phyloP scores from a whole-genome alignment of 192 early-diverging fungal species.

The Podila verticillata region DNA sequence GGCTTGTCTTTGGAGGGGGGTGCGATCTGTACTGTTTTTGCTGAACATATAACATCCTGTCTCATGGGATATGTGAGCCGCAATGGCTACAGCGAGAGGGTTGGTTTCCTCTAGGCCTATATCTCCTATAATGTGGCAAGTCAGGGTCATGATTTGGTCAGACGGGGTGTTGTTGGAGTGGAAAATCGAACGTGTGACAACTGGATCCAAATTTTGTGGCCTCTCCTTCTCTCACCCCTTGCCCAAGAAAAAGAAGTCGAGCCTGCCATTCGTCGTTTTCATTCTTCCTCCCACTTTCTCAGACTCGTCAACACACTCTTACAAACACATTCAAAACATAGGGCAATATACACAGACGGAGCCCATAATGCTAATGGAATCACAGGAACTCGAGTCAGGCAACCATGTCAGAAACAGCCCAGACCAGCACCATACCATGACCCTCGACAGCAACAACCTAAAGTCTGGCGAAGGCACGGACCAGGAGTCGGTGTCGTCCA shows the following conservation, averaged over 20 bases:
- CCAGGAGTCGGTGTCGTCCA: neutral
- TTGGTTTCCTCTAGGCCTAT: too few relatives aligned
- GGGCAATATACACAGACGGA: neutral
- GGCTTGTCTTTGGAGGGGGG: too few relatives aligned
- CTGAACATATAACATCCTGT: too few relatives aligned
- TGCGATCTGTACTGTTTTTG: too few relatives aligned
- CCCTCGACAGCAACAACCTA: neutral
- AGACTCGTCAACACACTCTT: neutral
- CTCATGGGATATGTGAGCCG: too few relatives aligned
- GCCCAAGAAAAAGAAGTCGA: too few relatives aligned
- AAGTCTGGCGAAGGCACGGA: neutral
- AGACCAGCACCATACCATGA: neutral
- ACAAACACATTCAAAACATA: neutral
- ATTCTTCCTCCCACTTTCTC: neutral
- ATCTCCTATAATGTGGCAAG: too few relatives aligned
- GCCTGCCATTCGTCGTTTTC: neutral
- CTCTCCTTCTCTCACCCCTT: too few relatives aligned
- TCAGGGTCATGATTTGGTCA: too few relatives aligned
- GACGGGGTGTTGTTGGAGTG: too few relatives aligned
- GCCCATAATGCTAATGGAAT: conserved; percentile 39
- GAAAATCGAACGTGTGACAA: neutral
- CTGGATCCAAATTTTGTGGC: too few relatives aligned
- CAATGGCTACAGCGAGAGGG: too few relatives aligned
- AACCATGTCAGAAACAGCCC: conserved; percentile 15
- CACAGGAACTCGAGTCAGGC: conserved; percentile 27